These are phyloP conservation scores for Pulveroboletus sp. DNA, from an alignment of 768 basidiomycete genomes.

Conservation along the genomic window DNA sequence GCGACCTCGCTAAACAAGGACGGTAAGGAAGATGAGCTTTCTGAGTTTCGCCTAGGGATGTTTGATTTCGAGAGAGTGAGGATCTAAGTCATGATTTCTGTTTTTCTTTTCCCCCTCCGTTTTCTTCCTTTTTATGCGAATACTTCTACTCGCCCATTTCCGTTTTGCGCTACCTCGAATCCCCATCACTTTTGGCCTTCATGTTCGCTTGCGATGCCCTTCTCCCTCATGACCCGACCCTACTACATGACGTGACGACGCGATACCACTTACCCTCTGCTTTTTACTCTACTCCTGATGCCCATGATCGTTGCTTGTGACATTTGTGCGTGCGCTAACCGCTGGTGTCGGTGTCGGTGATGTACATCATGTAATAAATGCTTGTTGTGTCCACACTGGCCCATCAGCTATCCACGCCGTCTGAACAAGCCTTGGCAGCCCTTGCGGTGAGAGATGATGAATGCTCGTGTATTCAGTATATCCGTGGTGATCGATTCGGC, in stretches of 20 bases:
- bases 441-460: too few relatives aligned
- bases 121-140: background rate
- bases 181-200: background rate
- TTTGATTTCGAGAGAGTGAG: slow-evolving; percentile 22
- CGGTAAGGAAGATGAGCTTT: background rate
- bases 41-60: slow-evolving; percentile 11
- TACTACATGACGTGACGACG: background rate
- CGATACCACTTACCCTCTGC: too few relatives aligned
- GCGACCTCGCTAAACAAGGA: slow-evolving; percentile 1
- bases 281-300: too few relatives aligned
- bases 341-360: too few relatives aligned
- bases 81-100: background rate
- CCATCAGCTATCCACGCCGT: too few relatives aligned
- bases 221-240: background rate
- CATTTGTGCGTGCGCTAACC: too few relatives aligned
- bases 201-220: slow-evolving; percentile 13
- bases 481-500: too few relatives aligned
- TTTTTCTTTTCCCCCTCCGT: background rate
- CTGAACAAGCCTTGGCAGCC: too few relatives aligned
- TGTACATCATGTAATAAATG: too few relatives aligned
- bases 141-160: background rate
- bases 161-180: slow-evolving; percentile 10
- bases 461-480: too few relatives aligned
- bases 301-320: too few relatives aligned
- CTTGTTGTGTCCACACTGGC: too few relatives aligned